Conservation (phyloP, 495 filamentous ascomycete species). For the Penicillium argentinense region DNA sequence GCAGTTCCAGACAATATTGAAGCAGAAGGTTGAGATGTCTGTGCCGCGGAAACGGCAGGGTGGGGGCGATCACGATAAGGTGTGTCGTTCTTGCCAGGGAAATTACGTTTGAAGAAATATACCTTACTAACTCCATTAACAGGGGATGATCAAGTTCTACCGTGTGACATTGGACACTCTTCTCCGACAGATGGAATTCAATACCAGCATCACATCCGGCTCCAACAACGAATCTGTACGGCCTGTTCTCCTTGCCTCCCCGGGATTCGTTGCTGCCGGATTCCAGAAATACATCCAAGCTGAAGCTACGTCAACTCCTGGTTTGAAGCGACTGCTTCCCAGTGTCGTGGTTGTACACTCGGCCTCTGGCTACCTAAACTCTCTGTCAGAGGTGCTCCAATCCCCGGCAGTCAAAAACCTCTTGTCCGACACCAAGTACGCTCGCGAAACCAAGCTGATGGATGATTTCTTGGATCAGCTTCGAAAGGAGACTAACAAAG, state of each 20-base stretch:
- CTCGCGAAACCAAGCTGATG: slow-evolving; percentile 80
- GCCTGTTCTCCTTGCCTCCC: slow-evolving; percentile 84
- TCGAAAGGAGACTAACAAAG: slow-evolving; percentile 81
- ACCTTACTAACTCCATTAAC: slow-evolving; percentile 14
- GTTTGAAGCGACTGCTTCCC: slow-evolving; percentile 63
- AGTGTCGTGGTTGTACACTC: slow-evolving; percentile 79
- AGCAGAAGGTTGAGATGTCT: slow-evolving; percentile 80
- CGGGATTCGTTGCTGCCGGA: slow-evolving; percentile 78
- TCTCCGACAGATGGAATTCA: slow-evolving; percentile 75
- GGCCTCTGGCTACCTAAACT: slow-evolving; percentile 79
- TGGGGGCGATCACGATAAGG: slow-evolving; percentile 65
- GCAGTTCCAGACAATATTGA: slow-evolving; percentile 83
- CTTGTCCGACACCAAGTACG: slow-evolving; percentile 82
- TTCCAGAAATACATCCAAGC: slow-evolving; percentile 80
- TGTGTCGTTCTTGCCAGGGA: slow-evolving; percentile 21
- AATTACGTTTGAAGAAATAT: too few relatives aligned
- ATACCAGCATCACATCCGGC: slow-evolving; percentile 41
- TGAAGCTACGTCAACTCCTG: slow-evolving; percentile 59
- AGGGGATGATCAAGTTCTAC: slow-evolving; percentile 80
- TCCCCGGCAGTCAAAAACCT: slow-evolving; percentile 71
- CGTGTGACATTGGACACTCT: slow-evolving; percentile 74
- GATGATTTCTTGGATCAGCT: slow-evolving; percentile 79
- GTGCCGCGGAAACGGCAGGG: slow-evolving; percentile 76
- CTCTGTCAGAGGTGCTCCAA: slow-evolving; percentile 80
- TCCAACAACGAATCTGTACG: slow-evolving; percentile 43